Evolutionary conservation across 176 grass and related monocot species (phyloP), one percentile per base, ranked within the genome.

Genomic region (Carex kokanica): DNA sequence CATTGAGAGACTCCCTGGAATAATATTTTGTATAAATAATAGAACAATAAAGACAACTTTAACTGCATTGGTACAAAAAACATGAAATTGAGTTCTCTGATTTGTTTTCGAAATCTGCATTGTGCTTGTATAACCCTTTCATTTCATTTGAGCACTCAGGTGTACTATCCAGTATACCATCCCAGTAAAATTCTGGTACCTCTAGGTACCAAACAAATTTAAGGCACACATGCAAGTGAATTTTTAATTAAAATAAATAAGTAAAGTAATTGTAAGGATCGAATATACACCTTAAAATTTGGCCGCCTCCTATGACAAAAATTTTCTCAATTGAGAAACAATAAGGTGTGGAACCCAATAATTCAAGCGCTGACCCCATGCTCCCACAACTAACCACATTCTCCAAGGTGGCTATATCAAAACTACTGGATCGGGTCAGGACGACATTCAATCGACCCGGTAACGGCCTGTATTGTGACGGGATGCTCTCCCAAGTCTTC

Each of bases 401-500:
- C 60, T 94, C 89, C 14, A 72, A 78, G 32, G 88, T 87, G 49
- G 88, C 90, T 81, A 94, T 91, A 82, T 90, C 90, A 60, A 94
- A 97, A 87, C 86, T 94, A 65, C 81, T 90, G 51, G 94, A 97
- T 18, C 89, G 86, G 81, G 89, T 97, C 60, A 97, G 81, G 81
- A 97, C 87, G 18, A 94, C 85, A 83, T 97, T 94, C 86, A 94
- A 89, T 68, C 88, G 90, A 80, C 94, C 94, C 78, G 88, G 78
- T 71, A 97, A 84, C 60, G 94, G 91, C 80, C 94, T 90, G 66
- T 64, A 82, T 24, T 72, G 71, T 69, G 84, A 63, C 21, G 94
- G 91, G 84, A 97, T 87, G 72, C 90, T 90, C 79, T 97, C 94
- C 94, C 91, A 94, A 81, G 94, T 92, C 87, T 90, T 94, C 82